Evolutionary conservation across 169 alveolate genomes (phyloP), one percentile per base, ranked within the genome.

Genomic region (Eimeria zaria): DNA sequence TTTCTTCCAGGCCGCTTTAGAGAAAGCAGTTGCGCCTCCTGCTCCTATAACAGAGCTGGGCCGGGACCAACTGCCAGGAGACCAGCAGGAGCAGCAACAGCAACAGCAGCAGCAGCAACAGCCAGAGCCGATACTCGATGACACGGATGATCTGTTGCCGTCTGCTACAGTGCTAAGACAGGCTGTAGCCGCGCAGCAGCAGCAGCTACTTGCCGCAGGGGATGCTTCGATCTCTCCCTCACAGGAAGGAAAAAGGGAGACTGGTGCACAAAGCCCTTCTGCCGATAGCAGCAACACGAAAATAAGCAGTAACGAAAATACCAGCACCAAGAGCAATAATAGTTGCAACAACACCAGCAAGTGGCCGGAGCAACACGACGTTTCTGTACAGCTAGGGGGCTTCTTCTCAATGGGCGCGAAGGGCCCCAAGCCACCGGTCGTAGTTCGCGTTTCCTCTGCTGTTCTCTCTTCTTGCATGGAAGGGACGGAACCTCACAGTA

Each of bases 121-220:
- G 92, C 62, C 71, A 24, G 81, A 88, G 95, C 62, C 48, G 55
- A 24, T 18, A 33, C 55, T 20, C 22, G 95, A 64, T 22, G 87
- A 89, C 71, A 16, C 39, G 55, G 95, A 58, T 85, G 80, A 85
- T 11, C 58, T 85, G 80, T 39, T 85, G 62, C 93, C 93, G 46
- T 85, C 93, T 11, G 93, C 93, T 36, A 64, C 51, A 44, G 93
- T 85, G 81, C 93, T 85, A 18, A 85, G 80, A 85, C 62, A 36
- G 78, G 93, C 93, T 62, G 93, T 58, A 20, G 80, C 93, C 39
- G 64, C 64, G 0, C 93, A 85, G 93, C 74, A 85, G 62, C 76
- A 55, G 48, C 93, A 60, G 60, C 80, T 85, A 58, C 41, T 41
- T 58, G 93, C 76, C 39, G 48, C 80, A 39, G 36, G 51, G 48